Percentiles rank a stretch among this genome's conserved stretches.
These are phyloP conservation scores for Schwanniomyces vanrijiae DNA, from an alignment of 805 yeast genomes.

Conservation along the genomic window DNA sequence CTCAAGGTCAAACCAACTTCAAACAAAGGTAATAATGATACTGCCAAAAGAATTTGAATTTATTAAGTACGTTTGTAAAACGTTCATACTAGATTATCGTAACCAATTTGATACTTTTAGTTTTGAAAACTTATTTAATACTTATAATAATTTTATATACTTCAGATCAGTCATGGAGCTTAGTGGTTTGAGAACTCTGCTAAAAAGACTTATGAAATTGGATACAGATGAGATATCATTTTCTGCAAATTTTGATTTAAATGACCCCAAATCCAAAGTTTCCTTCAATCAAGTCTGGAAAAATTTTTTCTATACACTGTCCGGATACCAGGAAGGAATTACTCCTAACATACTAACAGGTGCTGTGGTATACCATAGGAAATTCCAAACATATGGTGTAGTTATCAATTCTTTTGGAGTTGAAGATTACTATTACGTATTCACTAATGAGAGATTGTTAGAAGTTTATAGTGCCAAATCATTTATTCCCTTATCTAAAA, in stretches of 20 bases:
- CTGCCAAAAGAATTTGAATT: constrained; percentile 10
- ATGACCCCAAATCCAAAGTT: constrained; percentile 5
- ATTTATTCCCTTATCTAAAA: constrained; percentile 1
- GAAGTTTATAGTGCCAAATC: constrained; percentile 13
- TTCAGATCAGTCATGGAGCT: constrained; percentile 9
- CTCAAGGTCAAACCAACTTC: background rate
- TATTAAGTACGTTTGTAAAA: constrained; percentile 8
- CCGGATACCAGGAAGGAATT: background rate
- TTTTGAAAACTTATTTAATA: constrained; percentile 10
- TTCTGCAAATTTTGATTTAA: constrained; percentile 4
- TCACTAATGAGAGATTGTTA: constrained; percentile 12
- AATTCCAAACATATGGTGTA: constrained; percentile 6
- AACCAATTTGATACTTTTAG: constrained; percentile 2
- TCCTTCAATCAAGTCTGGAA: constrained; percentile 3
- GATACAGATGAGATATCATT: background rate
- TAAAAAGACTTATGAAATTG: constrained; percentile 1
- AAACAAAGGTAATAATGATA: background rate
- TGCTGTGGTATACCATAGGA: constrained; percentile 4
- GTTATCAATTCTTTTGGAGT: background rate
- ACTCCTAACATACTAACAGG: background rate
- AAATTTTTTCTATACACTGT: background rate
- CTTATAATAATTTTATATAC: constrained; percentile 12
- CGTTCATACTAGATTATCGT: background rate
- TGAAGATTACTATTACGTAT: constrained; percentile 11
- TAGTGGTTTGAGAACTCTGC: background rate